A percentile compares a stretch with the other conserved stretches of the same genome.
These are phyloP conservation scores for Ogataea saltuana DNA, from an alignment of 805 yeast species.

Conservation along the genomic window DNA sequence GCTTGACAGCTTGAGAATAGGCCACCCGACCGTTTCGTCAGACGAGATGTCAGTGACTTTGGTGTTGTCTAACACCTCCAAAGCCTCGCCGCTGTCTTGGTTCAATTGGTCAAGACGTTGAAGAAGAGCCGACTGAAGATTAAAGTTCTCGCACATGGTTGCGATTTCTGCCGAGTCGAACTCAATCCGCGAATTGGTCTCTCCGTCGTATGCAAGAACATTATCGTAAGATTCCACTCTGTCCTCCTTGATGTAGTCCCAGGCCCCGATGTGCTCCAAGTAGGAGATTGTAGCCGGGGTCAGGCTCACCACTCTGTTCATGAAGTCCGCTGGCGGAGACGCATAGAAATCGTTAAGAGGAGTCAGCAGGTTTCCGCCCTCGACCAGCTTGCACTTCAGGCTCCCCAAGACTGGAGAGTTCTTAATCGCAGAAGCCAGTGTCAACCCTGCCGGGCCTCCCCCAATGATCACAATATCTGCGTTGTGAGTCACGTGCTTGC, in stretches of 20 bases:
- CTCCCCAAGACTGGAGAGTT: constrained; percentile 60
- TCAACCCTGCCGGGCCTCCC: constrained; percentile 96
- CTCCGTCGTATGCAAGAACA: constrained; percentile 84
- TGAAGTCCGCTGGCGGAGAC: constrained; percentile 50
- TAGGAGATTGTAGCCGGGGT: constrained; percentile 78
- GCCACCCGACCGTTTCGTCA: constrained; percentile 61
- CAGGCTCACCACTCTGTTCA: constrained; percentile 82
- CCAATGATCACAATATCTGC: constrained; percentile 87
- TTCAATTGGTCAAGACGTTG: constrained; percentile 49
- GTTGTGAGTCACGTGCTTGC: constrained; percentile 13
- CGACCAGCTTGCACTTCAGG: constrained; percentile 68
- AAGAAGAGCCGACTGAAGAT: constrained; percentile 75
- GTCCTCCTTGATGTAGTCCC: constrained; percentile 68
- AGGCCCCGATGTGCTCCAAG: constrained; percentile 70
- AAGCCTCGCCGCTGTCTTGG: constrained; percentile 24
- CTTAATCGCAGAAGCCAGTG: constrained; percentile 79
- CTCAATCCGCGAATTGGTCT: constrained; percentile 66
- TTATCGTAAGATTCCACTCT: constrained; percentile 79
- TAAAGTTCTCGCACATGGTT: constrained; percentile 85
- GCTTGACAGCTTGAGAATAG: constrained; percentile 62
- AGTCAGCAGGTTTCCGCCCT: constrained; percentile 58
- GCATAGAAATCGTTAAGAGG: constrained; percentile 48
- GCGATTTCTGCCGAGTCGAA: constrained; percentile 70
- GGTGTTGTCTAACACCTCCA: constrained; percentile 60
- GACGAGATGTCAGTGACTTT: constrained; percentile 60